phyloP scores from a whole-genome alignment of 352 stramenopile genomes.

The Phytophthora megakarya region DNA sequence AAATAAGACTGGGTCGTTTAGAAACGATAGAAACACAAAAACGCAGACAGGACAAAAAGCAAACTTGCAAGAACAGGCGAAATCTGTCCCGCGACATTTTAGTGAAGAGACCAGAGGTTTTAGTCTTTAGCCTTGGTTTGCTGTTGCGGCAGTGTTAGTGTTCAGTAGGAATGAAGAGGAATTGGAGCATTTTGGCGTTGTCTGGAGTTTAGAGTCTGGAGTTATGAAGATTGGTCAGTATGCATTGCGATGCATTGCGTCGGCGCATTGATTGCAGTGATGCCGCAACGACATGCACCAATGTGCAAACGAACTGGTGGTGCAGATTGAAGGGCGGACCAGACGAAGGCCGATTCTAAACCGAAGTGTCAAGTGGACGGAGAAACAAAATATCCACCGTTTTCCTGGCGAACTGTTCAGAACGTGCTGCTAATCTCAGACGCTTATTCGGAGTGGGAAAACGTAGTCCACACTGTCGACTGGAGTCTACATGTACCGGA shows the following conservation, averaged over 20 bases:
- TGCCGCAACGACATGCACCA: conserved; percentile 1
- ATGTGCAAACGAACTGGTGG: conserved; percentile 1
- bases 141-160: too few species aligned
- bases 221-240: not conserved
- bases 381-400: not conserved
- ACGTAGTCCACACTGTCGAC: too few species aligned
- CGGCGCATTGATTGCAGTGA: not conserved
- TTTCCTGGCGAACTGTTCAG: not conserved
- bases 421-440: not conserved
- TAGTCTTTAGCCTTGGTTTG: too few species aligned
- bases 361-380: not conserved
- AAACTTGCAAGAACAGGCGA: too few species aligned
- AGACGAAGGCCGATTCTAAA: conserved; percentile 12
- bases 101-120: conserved; percentile 12
- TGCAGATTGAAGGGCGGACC: conserved; percentile 20
- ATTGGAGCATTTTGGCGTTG: too few species aligned
- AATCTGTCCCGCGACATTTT: too few species aligned
- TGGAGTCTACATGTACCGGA: too few species aligned
- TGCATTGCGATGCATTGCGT: too few species aligned
- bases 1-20: conserved; percentile 3
- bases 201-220: not conserved
- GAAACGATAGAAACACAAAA: conserved; percentile 23
- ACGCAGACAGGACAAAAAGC: too few species aligned
- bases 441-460: conserved; percentile 13
- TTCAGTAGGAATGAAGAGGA: too few species aligned